A percentile compares a stretch with the other conserved stretches of the same genome.
These are phyloP conservation scores for Hyaloraphidium curvatum DNA, from an alignment of 192 early-diverging fungal genomes.

Conservation along the genomic window DNA sequence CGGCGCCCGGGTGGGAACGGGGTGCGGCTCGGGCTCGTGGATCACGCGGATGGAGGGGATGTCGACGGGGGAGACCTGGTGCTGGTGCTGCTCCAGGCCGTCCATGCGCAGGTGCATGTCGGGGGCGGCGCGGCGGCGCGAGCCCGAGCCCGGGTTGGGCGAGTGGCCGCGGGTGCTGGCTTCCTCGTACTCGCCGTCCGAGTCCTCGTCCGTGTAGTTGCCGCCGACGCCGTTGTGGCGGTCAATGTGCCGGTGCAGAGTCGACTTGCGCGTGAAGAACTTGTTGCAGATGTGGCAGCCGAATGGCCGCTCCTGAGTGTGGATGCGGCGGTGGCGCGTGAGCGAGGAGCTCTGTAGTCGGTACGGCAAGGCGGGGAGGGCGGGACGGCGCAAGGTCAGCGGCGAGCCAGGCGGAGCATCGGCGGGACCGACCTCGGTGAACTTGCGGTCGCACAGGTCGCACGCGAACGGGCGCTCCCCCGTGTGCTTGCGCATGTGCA, in stretches of 20 bases:
- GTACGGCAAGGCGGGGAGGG: not conserved
- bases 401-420: not conserved
- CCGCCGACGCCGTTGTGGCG: not conserved
- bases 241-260: not conserved
- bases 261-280: not conserved
- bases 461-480: conserved; percentile 56
- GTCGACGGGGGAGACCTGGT: not conserved
- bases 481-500: conserved; percentile 59
- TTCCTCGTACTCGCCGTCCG: not conserved
- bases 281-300: conserved; percentile 18
- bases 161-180: not conserved
- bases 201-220: not conserved
- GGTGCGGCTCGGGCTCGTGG: no score
- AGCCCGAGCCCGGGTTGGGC: not conserved
- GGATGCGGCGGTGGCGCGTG: conserved; percentile 54
- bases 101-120: not conserved
- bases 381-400: not conserved
- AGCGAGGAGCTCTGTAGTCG: conserved; percentile 36
- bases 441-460: conserved; percentile 31
- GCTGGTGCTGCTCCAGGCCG: not conserved
- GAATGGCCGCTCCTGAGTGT: conserved; percentile 61
- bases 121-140: not conserved
- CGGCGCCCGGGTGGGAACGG: no score
- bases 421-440: conserved; percentile 40
- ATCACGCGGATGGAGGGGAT: no score